Evolutionary conservation across 305 asterid species (phyloP), one percentile per base, ranked within the genome.

Genomic region (Coffea humblotiana): DNA sequence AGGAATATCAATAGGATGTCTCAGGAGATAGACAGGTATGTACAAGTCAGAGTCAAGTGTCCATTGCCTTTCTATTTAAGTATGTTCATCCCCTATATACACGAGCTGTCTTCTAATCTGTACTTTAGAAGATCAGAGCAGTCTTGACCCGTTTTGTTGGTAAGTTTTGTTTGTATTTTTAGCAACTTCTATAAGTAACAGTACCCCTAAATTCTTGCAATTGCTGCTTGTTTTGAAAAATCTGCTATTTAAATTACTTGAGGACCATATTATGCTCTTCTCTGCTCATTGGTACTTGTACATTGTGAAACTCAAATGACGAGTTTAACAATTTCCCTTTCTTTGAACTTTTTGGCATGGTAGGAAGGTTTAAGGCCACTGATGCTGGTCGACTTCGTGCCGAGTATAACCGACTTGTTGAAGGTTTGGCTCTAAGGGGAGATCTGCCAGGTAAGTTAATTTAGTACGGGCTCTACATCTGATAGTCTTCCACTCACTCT

Each of bases 321-420:
- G 27, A 25, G 83, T 68, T 81, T 73, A 83, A 75, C 76, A 61
- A 60, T 86, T 75, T 82, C 84, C 81, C 74, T 72, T 82, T 78
- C 77, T 86, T 81, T 80, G 90, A 84, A 84, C 80, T 84, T 77
- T 83, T 86, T 86, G 77, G 86, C 90, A 85, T 94, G 98, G 93
- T 92, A 92, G 98, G 95, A 94, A 96, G 99, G 98, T 90, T 94
- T 88, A 94, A 96, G 98, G 98, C 97, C 88, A 91, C 97, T 61
- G 99, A 96, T 89, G 98, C 98, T 86, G 97, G 95, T 88, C 94
- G 99, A 85, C 86, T 96, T 89, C 98, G 97, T 81, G 91, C 97
- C 75, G 99, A 94, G 77, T 96, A 96, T 90, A 96, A 86, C 81
- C 91, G 98, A 83, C 98, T 96, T 82, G 97, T 96, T 88, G 97